phyloP scores from a whole-genome alignment of 2,329 filamentous ascomycete genomes.

The Ophioceras dolichostomum region DNA sequence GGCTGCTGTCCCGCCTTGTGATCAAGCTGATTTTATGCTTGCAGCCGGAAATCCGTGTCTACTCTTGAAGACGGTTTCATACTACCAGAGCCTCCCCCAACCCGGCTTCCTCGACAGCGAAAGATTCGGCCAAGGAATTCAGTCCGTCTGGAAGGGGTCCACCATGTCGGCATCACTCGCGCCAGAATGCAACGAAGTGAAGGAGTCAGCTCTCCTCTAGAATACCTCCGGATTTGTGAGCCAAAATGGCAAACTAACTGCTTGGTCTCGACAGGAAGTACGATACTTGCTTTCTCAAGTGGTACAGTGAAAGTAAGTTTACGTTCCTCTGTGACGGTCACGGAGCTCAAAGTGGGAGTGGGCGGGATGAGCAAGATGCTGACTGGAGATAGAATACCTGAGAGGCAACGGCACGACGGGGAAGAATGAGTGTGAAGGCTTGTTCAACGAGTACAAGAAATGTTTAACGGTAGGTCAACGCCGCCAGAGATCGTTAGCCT shows the following conservation, averaged over 20 bases:
- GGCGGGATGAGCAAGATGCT: slow-evolving; percentile 1
- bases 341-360: too few relatives aligned
- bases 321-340: too few relatives aligned
- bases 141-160: too few relatives aligned
- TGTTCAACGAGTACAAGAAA: slow-evolving; percentile 81
- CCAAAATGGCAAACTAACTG: not conserved
- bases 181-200: slow-evolving; percentile 88
- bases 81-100: too few relatives aligned
- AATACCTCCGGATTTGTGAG: too few relatives aligned
- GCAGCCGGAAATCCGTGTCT: too few relatives aligned
- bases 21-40: too few relatives aligned
- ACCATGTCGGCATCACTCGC: slow-evolving; percentile 88
- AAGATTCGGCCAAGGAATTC: too few relatives aligned
- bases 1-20: too few relatives aligned
- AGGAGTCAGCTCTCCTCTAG: slow-evolving; percentile 89
- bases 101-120: too few relatives aligned
- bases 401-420: slow-evolving; percentile 71
- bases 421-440: slow-evolving; percentile 61
- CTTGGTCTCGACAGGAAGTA: slow-evolving; percentile 57
- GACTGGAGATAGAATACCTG: slow-evolving; percentile 59
- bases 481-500: not conserved
- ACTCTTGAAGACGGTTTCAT: too few relatives aligned
- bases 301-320: slow-evolving; percentile 97
- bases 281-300: slow-evolving; percentile 95
- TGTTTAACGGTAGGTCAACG: slow-evolving; percentile 60